Percentiles rank a stretch among this genome's conserved stretches.
These are phyloP conservation scores for Pilaira anomala DNA, from an alignment of 192 early-diverging fungal genomes.

Conservation along the genomic window DNA sequence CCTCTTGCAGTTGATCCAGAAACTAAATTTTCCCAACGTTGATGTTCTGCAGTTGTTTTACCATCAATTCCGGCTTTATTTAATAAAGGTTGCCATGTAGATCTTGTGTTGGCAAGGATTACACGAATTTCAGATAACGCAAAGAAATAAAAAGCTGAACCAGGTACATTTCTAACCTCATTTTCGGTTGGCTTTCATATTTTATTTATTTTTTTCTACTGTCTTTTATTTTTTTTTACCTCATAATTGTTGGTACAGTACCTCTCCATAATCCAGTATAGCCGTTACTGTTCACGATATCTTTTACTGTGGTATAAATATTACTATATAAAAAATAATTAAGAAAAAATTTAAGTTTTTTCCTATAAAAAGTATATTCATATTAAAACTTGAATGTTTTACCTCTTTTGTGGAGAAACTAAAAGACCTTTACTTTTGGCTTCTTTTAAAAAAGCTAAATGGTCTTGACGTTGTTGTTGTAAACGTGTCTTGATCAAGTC, in stretches of 20 bases:
- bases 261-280: conserved; percentile 79
- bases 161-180: conserved; percentile 54
- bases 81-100: conserved; percentile 26
- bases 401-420: conserved; percentile 49
- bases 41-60: conserved; percentile 38
- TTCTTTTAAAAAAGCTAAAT: conserved; percentile 48
- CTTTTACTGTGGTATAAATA: conserved; percentile 52
- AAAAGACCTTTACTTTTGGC: conserved; percentile 41
- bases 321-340: conserved; percentile 32
- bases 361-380: no score
- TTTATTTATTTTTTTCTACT: no score
- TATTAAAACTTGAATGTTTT: conserved; percentile 19
- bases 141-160: conserved; percentile 71
- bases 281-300: conserved; percentile 57
- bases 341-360: background rate
- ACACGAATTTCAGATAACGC: conserved; percentile 61
- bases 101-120: conserved; percentile 41
- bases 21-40: conserved; percentile 62
- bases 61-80: no score
- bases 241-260: conserved; percentile 65
- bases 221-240: conserved; percentile 36
- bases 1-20: conserved; percentile 69
- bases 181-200: background rate
- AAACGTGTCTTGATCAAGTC: conserved; percentile 83
- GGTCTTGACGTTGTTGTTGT: conserved; percentile 63